Evolutionary conservation across 108 stramenopile species (phyloP), one percentile per base, ranked within the genome.

Genomic region (Nitzschia sp.): DNA sequence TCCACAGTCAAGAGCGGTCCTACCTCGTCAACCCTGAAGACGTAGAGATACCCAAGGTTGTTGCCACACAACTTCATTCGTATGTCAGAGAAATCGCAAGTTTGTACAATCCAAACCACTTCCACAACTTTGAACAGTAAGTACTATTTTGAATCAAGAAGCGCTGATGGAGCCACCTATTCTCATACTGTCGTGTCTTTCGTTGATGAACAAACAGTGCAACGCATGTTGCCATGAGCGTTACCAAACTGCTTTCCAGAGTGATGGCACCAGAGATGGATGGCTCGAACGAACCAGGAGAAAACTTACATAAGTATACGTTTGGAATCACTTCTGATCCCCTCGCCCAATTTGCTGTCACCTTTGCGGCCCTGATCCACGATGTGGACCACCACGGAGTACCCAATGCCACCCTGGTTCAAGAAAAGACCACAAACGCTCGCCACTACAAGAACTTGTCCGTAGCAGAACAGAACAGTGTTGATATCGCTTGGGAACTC

Each of bases 311-410:
- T 6, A 20, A 56, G 14, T 56, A 56, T 29, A 56, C 55, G n/a
- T 56, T 29, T 29, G 55, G 55, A 14, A 56, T 56, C 55, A 56
- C 55, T 3, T 56, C 55, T 1, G 55, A 56, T 6, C 55, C 55
- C 6, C 29, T 56, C 1, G 29, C 29, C 1, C 55, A 56, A 5
- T 56, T 56, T 20, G 55, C 55, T 24, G 22, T 24, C 22, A 22
- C 29, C 2, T 56, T 29, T 29, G 15, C 55, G 26, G 55, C 55
- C 2, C 29, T 56, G 20, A 56, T 56, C 6, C 55, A 56, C 22
- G 55, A 56, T 56, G 55, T 56, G 55, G 55, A 56, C 29, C 55
- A 56, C 55, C 29, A 15, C 22, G 55, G 55, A 17, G 22, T 56
- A 3, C 55, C 55, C n/a, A 56, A 56, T 29, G 55, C 17, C 7